phyloP scores from a whole-genome alignment of 139 green algal genomes.

The Chlamydomonas sphaeroides region DNA sequence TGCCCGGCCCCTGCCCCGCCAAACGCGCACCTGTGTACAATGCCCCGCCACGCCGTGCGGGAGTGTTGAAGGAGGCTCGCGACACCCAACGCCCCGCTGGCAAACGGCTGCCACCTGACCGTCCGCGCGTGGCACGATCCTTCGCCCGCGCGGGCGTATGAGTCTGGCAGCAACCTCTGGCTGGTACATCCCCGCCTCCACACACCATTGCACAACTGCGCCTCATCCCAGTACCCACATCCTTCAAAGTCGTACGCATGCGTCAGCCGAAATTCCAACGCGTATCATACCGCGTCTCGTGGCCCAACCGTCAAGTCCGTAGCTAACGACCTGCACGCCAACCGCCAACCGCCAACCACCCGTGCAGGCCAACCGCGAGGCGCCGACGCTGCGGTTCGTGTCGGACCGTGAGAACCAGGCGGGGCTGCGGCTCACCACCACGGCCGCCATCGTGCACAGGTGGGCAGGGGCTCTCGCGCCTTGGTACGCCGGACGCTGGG shows the following conservation, averaged over 20 bases:
- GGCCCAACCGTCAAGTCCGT: too few species aligned
- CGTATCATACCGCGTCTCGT: too few species aligned
- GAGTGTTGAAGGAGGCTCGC: conserved; percentile 43
- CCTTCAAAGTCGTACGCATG: too few species aligned
- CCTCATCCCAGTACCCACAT: too few species aligned
- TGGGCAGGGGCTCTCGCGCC: too few species aligned
- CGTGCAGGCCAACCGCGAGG: conserved; percentile 87
- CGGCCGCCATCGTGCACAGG: conserved; percentile 57
- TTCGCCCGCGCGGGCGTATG: conserved; percentile 43
- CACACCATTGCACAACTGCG: too few species aligned
- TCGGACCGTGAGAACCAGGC: conserved; percentile 52
- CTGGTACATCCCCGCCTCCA: conserved; percentile 41
- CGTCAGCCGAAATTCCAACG: too few species aligned
- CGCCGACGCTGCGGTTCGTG: conserved; percentile 85
- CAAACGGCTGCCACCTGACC: conserved; percentile 48
- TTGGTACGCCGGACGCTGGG: too few species aligned
- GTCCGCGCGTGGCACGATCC: conserved; percentile 42
- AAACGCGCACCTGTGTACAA: conserved; percentile 32
- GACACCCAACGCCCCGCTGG: conserved; percentile 19
- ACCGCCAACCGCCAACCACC: neutral
- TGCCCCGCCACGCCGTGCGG: conserved; percentile 21
- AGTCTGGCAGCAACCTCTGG: conserved; percentile 53
- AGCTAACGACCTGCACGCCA: neutral
- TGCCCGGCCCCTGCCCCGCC: too few species aligned
- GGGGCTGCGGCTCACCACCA: conserved; percentile 58